Conservation (phyloP, 2,329 filamentous ascomycete species). For the Laburnicola sp. region DNA sequence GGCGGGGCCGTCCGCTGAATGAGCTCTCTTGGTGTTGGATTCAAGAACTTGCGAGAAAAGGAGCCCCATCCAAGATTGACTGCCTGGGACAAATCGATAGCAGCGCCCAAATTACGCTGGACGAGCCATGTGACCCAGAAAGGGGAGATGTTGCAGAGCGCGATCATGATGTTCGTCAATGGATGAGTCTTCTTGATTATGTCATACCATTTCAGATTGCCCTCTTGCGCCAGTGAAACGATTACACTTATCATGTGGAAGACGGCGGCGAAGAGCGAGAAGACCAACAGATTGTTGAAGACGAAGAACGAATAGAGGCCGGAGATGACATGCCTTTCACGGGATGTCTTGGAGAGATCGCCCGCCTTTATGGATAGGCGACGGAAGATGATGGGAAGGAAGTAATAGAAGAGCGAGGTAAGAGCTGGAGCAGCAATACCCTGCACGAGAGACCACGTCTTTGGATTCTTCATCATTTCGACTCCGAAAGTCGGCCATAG, state of each 20-base stretch:
- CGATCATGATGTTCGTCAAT: conserved; percentile 66
- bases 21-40: conserved; percentile 84
- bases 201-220: conserved; percentile 55
- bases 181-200: conserved; percentile 68
- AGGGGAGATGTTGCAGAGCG: conserved; percentile 78
- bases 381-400: conserved; percentile 89
- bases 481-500: conserved; percentile 77
- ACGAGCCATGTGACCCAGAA: conserved; percentile 83
- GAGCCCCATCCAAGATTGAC: conserved; percentile 84
- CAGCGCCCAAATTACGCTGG: conserved; percentile 88
- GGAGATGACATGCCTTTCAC: conserved; percentile 85
- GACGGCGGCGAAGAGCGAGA: conserved; percentile 84
- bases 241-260: conserved; percentile 74
- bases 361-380: conserved; percentile 80
- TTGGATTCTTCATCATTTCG: conserved; percentile 64
- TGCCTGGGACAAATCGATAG: conserved; percentile 89
- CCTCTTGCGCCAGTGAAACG: conserved; percentile 58
- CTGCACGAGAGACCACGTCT: conserved; percentile 83
- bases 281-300: conserved; percentile 94
- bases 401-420: conserved; percentile 82
- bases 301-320: conserved; percentile 96
- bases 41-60: conserved; percentile 79
- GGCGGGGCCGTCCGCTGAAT: conserved; percentile 93
- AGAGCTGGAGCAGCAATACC: conserved; percentile 88
- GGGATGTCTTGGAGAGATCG: conserved; percentile 87